A percentile compares a stretch with the other conserved stretches of the same genome.
phyloP scores from a whole-genome alignment of 176 grass and related monocot species.

The Thinopyrum elongatum region DNA sequence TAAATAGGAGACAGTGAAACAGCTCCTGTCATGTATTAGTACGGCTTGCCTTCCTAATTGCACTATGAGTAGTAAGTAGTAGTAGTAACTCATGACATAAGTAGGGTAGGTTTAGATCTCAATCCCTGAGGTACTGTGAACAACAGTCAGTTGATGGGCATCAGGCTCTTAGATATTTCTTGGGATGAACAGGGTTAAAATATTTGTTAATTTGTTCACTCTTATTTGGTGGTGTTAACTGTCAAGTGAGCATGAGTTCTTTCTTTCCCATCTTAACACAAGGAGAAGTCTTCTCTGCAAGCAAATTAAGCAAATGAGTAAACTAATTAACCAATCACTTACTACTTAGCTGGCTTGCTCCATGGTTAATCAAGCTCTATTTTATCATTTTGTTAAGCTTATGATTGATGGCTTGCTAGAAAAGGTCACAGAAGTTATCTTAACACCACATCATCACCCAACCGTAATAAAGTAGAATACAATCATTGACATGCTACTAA shows the following conservation, averaged over 20 bases:
- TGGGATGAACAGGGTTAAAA: neutral
- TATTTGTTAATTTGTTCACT: neutral
- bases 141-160: neutral
- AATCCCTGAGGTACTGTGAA: neutral
- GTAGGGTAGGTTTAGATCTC: neutral
- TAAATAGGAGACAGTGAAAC: neutral
- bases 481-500: conserved; percentile 2
- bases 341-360: conserved; percentile 13
- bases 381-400: conserved; percentile 21
- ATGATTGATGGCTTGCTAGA: conserved; percentile 35
- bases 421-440: conserved; percentile 29
- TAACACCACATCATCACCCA: conserved; percentile 21
- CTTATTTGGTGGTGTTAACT: neutral
- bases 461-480: conserved; percentile 32
- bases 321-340: neutral
- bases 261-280: neutral
- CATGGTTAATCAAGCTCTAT: neutral
- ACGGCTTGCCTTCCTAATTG: neutral
- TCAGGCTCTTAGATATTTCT: neutral
- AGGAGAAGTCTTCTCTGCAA: neutral
- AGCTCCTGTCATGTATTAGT: neutral
- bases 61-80: neutral
- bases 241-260: neutral
- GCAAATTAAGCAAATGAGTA: neutral
- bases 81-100: neutral